These are phyloP conservation scores for Agarophyton chilense DNA, from an alignment of 23 red algal species.

Conservation along the genomic window DNA sequence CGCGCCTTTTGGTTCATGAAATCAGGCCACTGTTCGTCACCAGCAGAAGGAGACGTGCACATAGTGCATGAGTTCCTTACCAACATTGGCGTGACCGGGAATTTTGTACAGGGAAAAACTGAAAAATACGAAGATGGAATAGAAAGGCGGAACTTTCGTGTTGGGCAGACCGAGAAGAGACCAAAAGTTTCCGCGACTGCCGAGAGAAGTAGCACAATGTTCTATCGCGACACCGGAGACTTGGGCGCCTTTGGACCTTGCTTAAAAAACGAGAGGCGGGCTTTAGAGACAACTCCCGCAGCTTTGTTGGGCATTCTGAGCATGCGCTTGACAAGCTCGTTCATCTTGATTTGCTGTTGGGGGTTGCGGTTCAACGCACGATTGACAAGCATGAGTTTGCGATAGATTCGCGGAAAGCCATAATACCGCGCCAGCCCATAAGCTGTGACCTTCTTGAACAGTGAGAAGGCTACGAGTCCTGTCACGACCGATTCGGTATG, in stretches of 20 bases:
- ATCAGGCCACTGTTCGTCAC: no score
- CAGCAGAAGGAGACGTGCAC: no score
- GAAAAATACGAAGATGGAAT: no score
- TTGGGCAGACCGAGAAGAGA: no score
- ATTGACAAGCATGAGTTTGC: conserved; percentile 79
- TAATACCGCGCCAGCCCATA: conserved; percentile 86
- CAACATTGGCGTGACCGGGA: no score
- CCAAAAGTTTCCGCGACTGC: not conserved
- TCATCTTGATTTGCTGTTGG: conserved; percentile 23
- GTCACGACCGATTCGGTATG: conserved; percentile 39
- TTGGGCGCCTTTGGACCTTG: not conserved
- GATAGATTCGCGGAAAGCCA: conserved; percentile 93
- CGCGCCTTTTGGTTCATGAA: no score
- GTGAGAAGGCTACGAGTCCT: conserved; percentile 77
- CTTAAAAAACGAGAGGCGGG: not conserved
- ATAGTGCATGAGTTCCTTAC: no score
- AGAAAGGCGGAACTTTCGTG: no score
- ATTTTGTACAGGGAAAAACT: no score
- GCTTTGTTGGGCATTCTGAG: conserved; percentile 63
- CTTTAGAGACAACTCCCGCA: not conserved
- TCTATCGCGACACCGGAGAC: not conserved
- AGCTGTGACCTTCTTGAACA: conserved; percentile 88
- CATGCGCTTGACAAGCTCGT: conserved; percentile 48
- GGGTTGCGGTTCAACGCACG: conserved; percentile 12
- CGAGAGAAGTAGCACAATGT: not conserved